Percentiles rank a stretch among this genome's conserved stretches.
phyloP scores from a whole-genome alignment of 139 green algal species.

The Auxenochlorella pyrenoidosa region DNA sequence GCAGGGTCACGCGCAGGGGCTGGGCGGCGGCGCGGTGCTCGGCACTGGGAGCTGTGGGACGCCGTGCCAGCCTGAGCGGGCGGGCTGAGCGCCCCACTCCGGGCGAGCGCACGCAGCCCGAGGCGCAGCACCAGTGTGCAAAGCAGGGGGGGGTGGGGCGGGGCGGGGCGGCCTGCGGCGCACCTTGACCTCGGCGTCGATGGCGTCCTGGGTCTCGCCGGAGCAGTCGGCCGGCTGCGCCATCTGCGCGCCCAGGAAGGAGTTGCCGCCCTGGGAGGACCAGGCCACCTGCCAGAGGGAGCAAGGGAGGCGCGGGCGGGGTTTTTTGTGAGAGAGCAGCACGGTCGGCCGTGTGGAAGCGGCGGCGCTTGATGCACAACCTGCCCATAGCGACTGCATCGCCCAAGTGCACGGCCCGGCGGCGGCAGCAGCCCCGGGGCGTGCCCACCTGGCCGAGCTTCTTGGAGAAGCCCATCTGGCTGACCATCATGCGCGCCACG shows the following conservation, averaged over 20 bases:
- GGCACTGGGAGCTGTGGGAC: too few relatives aligned
- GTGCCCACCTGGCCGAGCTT: constrained; percentile 86
- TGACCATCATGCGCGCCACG: constrained; percentile 91
- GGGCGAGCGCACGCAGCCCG: too few relatives aligned
- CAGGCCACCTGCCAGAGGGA: constrained; percentile 65
- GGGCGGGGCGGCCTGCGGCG: background rate
- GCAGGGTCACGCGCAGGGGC: too few relatives aligned
- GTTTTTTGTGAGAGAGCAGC: too few relatives aligned
- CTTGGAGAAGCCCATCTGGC: constrained; percentile 93
- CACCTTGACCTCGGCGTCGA: constrained; percentile 90
- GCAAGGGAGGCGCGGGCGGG: background rate
- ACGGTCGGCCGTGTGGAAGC: too few relatives aligned
- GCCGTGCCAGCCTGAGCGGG: too few relatives aligned
- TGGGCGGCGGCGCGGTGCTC: too few relatives aligned
- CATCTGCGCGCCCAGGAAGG: constrained; percentile 90
- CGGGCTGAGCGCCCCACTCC: too few relatives aligned
- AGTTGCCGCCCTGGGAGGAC: constrained; percentile 67
- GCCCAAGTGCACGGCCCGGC: background rate
- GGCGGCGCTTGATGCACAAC: too few relatives aligned
- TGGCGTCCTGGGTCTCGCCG: constrained; percentile 84
- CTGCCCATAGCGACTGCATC: too few relatives aligned
- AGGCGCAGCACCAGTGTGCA: too few relatives aligned
- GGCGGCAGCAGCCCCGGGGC: background rate
- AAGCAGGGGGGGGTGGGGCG: too few relatives aligned
- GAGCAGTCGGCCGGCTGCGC: constrained; percentile 86